Evolutionary conservation across 2,329 filamentous ascomycete genomes (phyloP), one percentile per base, ranked within the genome.

Genomic region (Pestalotiopsis sp.): DNA sequence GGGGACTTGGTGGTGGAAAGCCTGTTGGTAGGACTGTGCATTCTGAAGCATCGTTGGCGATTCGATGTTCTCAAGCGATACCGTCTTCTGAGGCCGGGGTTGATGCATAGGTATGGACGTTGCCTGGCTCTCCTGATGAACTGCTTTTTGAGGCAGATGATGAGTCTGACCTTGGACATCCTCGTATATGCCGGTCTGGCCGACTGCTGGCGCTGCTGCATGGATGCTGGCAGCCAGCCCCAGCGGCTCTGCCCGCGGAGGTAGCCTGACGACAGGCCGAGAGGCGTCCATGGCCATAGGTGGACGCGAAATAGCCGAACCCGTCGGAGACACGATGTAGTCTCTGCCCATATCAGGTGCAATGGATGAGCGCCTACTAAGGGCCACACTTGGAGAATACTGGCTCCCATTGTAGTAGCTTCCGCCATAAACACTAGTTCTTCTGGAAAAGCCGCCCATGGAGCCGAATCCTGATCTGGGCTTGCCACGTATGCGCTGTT

Each of bases 1-100:
- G 2, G 95, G 95, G n/a, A 97, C 90, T 80, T 98, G 95, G 75
- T 97, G 95, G 74, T 97, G 94, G 85, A 98, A 98, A 0, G 95
- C 93, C 77, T 95, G 93, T 75, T 95, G 92, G 75, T 92, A 83
- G 14, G 78, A 77, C 52, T 79, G 76, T 56, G 81, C 90, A 75
- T 84, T 84, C 65, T 79, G 80, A 68, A 80, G 78, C 74, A 82
- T 86, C 4, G 89, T 90, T 4, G 95, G 94, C 7, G 93, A 93
- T 80, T 98, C 96, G 73, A 98, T 97, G 75, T 94, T 94, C 68
- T 94, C 93, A 69, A 98, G 90, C 11, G 95, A 98, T 40, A 98
- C 93, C 5, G 94, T 87, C 84, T 98, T 98, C 80, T 98, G 95
- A 9, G 96, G 95, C 66, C 93, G 92, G 68, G 96, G 96, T 78